phyloP scores from a whole-genome alignment of 75 land plant genomes.

The Picea sitchensis region DNA sequence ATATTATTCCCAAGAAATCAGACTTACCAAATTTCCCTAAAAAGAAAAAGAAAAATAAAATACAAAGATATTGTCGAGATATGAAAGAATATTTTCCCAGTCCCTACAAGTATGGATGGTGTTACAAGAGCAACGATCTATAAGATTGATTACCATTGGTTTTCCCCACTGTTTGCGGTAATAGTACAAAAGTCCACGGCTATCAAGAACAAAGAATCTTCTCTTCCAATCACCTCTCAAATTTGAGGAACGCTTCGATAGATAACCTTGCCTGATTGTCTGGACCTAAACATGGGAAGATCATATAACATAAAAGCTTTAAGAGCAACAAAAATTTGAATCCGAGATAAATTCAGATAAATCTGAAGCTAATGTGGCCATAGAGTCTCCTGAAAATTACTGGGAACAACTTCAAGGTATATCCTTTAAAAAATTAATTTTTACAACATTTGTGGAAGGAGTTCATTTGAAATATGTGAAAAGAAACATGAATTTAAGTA shows the following conservation, averaged over 20 bases:
- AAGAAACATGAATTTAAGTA: too few relatives aligned
- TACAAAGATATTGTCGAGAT: not conserved
- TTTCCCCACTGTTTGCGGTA: conserved; percentile 84
- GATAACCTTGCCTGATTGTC: conserved; percentile 95
- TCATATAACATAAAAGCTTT: not conserved
- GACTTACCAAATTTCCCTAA: not conserved
- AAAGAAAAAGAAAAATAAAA: not conserved
- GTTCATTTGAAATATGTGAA: not conserved
- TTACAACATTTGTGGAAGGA: not conserved
- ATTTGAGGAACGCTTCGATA: conserved; percentile 96
- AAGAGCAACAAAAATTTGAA: not conserved
- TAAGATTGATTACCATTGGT: conserved; percentile 41
- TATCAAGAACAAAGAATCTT: conserved; percentile 97
- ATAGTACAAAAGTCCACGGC: conserved; percentile 95
- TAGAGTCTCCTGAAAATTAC: not conserved
- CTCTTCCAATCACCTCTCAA: conserved; percentile 99
- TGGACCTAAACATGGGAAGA: conserved; percentile 58
- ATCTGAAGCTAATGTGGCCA: not conserved
- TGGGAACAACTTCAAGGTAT: not conserved
- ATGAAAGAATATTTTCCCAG: not conserved
- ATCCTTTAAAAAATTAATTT: not conserved
- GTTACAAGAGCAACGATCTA: conserved; percentile 14
- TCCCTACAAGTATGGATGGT: not conserved
- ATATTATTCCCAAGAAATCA: not conserved
- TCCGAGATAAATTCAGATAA: not conserved